Evolutionary conservation across 2,329 filamentous ascomycete species (phyloP), one percentile per base, ranked within the genome.

Genomic region (Pochonia chlamydosporia): DNA sequence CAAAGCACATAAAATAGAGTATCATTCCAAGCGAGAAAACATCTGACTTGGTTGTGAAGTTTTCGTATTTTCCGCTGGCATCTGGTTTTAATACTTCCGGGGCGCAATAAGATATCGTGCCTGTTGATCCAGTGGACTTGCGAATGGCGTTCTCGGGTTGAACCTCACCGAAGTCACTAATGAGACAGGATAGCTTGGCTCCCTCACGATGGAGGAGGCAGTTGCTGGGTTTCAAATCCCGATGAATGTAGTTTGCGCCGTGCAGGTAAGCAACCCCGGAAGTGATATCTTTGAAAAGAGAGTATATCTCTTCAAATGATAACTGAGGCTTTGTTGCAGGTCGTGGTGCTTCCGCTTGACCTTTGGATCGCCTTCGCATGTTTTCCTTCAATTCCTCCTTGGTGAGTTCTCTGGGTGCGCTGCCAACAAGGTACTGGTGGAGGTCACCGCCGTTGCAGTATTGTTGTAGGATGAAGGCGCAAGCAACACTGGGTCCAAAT

Each of bases 1-100:
- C 89, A 62, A 99, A 99, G 63, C 93, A 99, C 76, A 99, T 86
- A 61, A 99, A 99, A 65, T 97, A 95, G 3, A 99, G 76, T 47
- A 97, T 97, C 92, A 99, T 96, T 42, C 93, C 93, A 0, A 99
- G 73, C 1, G 91, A 96, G 66, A 99, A 99, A n/a, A 99, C 87
- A 60, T 99, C 93, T 0, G 91, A 96, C 62, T 97, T 99, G 23
- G 89, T 91, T 0, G 90, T 96, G 59, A 99, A 99, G 61, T 97
- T 96, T 7, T 87, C 90, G 57, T 88, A 92, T 1, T 78, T 78
- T 0, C 92, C 92, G 24, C 73, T 75, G 0, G 78, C 68, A 48
- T 82, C 84, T 54, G 79, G 78, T 43, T 79, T 82, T 25, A 99
- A 72, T 0, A 99, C 95, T 65, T 99, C 93, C 0, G 93, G 93